Evolutionary conservation across 768 basidiomycete species (phyloP), one percentile per base, ranked within the genome.

Genomic region (Steccherinum ochraceum): DNA sequence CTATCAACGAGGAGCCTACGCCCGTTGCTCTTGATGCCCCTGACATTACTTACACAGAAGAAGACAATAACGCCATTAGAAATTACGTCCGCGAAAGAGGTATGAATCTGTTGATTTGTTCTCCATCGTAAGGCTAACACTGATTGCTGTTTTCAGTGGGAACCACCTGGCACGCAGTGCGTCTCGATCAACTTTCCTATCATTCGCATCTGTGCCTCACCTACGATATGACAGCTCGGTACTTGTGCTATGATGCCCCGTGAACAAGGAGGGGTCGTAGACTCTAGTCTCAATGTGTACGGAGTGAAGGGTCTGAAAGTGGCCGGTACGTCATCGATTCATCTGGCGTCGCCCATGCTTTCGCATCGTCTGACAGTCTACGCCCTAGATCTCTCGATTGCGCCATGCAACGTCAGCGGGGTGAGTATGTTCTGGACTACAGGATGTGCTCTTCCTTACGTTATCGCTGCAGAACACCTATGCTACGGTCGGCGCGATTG

Each of bases 231-330:
- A 1, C 46, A 83, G 81, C 69, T 81, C 12, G 83, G 83, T 39
- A 85, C 83, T 0, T 84, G 82, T 52, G 76, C 81, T 0, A 85
- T 86, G 83, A 83, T 83, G 60, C 72, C 80, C 2, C 72, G 75
- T 18, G 71, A 77, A 13, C 49, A 72, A 40, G 77, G 74, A 3
- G n/a, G n/a, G n/a, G 84, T 86, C 3, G 80, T 87, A 5, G 81
- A 87, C 57, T 48, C 74, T 24, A 67, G 67, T n/a, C 64, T 86
- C 35, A 80, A 80, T 54, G 82, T 87, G 12, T 84, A 86, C 53
- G 82, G 81, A 0, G 70, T 79, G 1, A 54, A 67, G 55, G 72
- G 73, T 24, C 67, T 86, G 46, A 83, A 85, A 59, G 74, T 87
- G 21, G 81, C 78, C 43, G 81, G 76, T 72, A 45, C 10, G 52